Evolutionary conservation across 306 rosid species (phyloP).

Genomic region (Lithocarpus polystachyus): DNA sequence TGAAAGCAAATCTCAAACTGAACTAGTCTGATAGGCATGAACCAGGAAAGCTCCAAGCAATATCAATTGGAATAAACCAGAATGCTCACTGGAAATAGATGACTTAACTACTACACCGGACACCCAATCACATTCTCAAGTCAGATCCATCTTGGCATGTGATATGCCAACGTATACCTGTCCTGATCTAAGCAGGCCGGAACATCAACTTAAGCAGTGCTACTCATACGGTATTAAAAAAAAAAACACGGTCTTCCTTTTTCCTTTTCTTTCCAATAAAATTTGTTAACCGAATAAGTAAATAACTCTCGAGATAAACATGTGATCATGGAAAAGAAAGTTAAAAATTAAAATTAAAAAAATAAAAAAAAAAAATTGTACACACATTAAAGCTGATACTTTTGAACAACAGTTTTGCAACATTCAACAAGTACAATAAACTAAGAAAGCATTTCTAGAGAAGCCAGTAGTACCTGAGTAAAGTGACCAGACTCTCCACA

Average conservation of each 20-base stretch:
- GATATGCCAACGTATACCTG: neutral
- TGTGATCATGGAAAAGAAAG: neutral
- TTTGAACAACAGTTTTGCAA: neutral
- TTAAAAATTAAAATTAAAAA: no score
- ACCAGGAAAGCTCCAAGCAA: neutral
- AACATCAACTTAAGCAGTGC: neutral
- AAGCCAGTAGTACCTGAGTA: conserved; percentile 67
- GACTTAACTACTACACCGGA: neutral
- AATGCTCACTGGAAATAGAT: neutral
- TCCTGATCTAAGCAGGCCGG: neutral
- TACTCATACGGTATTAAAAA: neutral
- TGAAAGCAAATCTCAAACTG: neutral
- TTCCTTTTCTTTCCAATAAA: neutral
- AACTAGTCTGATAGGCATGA: neutral
- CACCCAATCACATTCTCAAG: neutral
- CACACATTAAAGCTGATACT: neutral
- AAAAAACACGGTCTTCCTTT: neutral
- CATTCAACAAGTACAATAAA: neutral
- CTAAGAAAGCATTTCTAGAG: neutral
- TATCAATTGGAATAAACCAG: neutral
- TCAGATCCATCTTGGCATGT: neutral
- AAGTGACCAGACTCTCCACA: conserved; percentile 98
- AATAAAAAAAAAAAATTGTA: neutral
- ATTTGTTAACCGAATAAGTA: neutral
- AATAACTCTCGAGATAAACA: neutral